Conservation (phyloP, 2,329 filamentous ascomycete genomes). For the Ceratocystis huliohia region DNA sequence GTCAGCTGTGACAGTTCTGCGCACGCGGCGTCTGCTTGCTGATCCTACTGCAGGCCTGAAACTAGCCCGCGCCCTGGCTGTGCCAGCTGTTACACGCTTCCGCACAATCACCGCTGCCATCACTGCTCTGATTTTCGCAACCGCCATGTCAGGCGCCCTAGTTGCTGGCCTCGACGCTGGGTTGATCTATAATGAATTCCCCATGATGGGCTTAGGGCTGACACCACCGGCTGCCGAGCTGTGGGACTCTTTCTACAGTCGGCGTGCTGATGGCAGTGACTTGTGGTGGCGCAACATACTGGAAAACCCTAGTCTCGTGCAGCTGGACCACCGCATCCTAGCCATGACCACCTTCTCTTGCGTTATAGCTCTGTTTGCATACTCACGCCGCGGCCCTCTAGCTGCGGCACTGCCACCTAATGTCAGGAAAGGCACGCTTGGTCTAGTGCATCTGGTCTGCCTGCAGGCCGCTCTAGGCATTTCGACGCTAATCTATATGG, state of each 20-base stretch:
- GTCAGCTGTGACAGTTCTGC: conserved; percentile 73
- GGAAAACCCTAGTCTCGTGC: conserved; percentile 90
- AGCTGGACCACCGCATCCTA: conserved; percentile 87
- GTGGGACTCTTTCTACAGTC: conserved; percentile 73
- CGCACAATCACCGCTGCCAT: conserved; percentile 59
- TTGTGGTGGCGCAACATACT: conserved; percentile 96
- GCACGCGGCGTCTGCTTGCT: conserved; percentile 57
- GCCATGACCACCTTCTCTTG: conserved; percentile 79
- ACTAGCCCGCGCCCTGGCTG: conserved; percentile 48
- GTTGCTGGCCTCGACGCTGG: conserved; percentile 93
- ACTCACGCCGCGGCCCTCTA: conserved; percentile 53
- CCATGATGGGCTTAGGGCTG: conserved; percentile 78
- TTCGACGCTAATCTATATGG: conserved; percentile 81
- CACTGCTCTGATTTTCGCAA: conserved; percentile 66
- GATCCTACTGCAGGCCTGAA: conserved; percentile 51
- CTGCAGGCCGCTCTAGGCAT: conserved; percentile 81
- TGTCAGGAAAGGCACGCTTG: conserved; percentile 57
- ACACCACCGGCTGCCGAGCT: conserved; percentile 73
- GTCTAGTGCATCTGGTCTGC: conserved; percentile 69
- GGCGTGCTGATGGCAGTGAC: conserved; percentile 64
- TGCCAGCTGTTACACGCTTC: conserved; percentile 59
- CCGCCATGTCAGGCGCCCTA: conserved; percentile 83
- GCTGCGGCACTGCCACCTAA: conserved; percentile 46
- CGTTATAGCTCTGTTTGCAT: conserved; percentile 68
- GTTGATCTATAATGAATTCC: conserved; percentile 98